A percentile compares a stretch with the other conserved stretches of the same genome.
phyloP scores from a whole-genome alignment of 2,329 filamentous ascomycete species.

The Fusarium sp. region DNA sequence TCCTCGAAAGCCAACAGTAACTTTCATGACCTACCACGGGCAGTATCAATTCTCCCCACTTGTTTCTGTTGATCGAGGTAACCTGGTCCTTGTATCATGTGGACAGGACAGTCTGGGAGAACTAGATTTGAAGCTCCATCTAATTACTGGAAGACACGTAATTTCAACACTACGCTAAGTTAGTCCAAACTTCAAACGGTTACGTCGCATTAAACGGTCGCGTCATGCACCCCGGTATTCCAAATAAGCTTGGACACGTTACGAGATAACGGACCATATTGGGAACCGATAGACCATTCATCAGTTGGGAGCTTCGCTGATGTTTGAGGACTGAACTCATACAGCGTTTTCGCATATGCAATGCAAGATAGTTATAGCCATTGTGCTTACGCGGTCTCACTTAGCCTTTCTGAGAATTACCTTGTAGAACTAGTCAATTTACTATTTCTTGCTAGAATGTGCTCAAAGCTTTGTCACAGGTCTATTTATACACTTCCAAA shows the following conservation, averaged over 20 bases:
- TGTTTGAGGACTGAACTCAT: not conserved
- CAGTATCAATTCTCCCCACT: not conserved
- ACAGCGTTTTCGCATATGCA: not conserved
- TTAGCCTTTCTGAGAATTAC: not conserved
- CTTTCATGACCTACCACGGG: constrained; percentile 3
- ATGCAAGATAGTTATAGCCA: not conserved
- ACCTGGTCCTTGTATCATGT: constrained; percentile 1
- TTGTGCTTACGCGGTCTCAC: not conserved
- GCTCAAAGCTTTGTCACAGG: not conserved
- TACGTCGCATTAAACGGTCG: constrained; percentile 5
- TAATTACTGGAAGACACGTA: constrained; percentile 8
- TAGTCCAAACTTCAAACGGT: constrained; percentile 3
- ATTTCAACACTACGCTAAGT: not conserved
- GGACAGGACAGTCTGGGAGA: not conserved
- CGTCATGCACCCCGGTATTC: constrained; percentile 7
- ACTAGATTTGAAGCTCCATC: not conserved
- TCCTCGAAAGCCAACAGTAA: constrained; percentile 2
- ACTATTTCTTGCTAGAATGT: not conserved
- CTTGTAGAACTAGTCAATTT: not conserved
- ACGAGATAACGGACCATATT: not conserved
- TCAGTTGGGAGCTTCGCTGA: not conserved
- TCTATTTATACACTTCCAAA: not conserved
- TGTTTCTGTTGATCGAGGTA: constrained; percentile 4
- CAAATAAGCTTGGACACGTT: not conserved
- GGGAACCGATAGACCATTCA: not conserved